Evolutionary conservation across 2,329 filamentous ascomycete species (phyloP).

Genomic region (Moelleriella libera): DNA sequence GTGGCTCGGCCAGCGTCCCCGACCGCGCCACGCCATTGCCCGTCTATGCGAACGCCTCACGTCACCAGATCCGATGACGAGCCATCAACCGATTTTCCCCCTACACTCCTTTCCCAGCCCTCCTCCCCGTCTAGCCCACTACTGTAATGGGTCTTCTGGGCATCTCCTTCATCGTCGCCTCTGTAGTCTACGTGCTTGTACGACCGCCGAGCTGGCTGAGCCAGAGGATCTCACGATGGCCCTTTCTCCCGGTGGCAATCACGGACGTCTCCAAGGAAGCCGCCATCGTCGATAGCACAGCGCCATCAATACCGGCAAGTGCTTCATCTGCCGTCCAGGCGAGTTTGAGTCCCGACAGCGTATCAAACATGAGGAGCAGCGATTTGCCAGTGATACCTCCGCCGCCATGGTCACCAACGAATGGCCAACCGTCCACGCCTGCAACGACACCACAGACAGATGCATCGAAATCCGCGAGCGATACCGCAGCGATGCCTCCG

Average conservation of each 20-base stretch:
- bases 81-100: too few species aligned
- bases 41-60: too few species aligned
- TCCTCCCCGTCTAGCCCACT: not conserved
- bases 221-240: slow-evolving; percentile 13
- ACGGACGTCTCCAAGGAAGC: slow-evolving; percentile 1
- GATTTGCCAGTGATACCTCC: not conserved
- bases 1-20: too few species aligned
- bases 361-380: too few species aligned
- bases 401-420: not conserved
- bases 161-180: slow-evolving; percentile 47
- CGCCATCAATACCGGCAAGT: slow-evolving; percentile 1
- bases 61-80: too few species aligned
- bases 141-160: slow-evolving; percentile 27
- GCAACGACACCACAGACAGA: too few species aligned
- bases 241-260: slow-evolving; percentile 3
- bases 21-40: too few species aligned
- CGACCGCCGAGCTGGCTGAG: slow-evolving; percentile 35
- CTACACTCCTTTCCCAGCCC: too few species aligned
- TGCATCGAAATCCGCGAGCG: slow-evolving; percentile 14
- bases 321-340: too few species aligned
- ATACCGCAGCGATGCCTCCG: slow-evolving; percentile 23
- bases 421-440: too few species aligned
- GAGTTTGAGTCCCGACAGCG: too few species aligned
- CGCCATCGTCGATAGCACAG: not conserved
- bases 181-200: slow-evolving; percentile 42